A percentile compares a stretch with the other conserved stretches of the same genome.
Evolutionary conservation across 1,284 basidiomycete genomes (phyloP).

Genomic region (Puccinia novopanici): DNA sequence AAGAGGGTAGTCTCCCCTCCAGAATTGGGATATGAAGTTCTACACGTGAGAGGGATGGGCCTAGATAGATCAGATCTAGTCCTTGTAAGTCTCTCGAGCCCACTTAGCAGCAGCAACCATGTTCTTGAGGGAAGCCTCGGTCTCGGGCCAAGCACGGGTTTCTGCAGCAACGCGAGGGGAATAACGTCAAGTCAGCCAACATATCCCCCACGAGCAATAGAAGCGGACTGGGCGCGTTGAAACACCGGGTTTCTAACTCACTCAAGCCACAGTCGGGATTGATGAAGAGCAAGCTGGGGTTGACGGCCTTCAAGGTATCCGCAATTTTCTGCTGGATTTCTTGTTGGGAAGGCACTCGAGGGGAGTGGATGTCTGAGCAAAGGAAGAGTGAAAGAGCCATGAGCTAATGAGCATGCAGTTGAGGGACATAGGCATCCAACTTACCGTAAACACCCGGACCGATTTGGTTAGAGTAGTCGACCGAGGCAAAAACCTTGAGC

Average conservation of each 20-base stretch:
- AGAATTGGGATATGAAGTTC: neutral
- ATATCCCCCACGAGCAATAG: neutral
- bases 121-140: slow-evolving; percentile 80
- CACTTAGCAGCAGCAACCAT: slow-evolving; percentile 66
- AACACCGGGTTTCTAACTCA: slow-evolving; percentile 43
- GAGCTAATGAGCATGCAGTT: neutral
- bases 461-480: slow-evolving; percentile 96
- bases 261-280: slow-evolving; percentile 77
- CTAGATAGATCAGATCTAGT: slow-evolving; percentile 18
- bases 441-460: slow-evolving; percentile 74
- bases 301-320: slow-evolving; percentile 64
- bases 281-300: slow-evolving; percentile 65
- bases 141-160: slow-evolving; percentile 95
- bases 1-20: neutral
- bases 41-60: neutral
- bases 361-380: slow-evolving; percentile 90
- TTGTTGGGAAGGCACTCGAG: slow-evolving; percentile 88
- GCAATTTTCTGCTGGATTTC: slow-evolving; percentile 94
- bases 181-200: neutral
- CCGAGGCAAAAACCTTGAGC: slow-evolving; percentile 89
- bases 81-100: slow-evolving; percentile 51
- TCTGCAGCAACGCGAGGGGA: slow-evolving; percentile 11
- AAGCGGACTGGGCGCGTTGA: too few relatives aligned
- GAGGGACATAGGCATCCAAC: slow-evolving; percentile 58
- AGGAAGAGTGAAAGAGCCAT: neutral